A percentile compares a stretch with the other conserved stretches of the same genome.
phyloP scores from a whole-genome alignment of 2,329 filamentous ascomycete species.

The Beauveria medogensis region DNA sequence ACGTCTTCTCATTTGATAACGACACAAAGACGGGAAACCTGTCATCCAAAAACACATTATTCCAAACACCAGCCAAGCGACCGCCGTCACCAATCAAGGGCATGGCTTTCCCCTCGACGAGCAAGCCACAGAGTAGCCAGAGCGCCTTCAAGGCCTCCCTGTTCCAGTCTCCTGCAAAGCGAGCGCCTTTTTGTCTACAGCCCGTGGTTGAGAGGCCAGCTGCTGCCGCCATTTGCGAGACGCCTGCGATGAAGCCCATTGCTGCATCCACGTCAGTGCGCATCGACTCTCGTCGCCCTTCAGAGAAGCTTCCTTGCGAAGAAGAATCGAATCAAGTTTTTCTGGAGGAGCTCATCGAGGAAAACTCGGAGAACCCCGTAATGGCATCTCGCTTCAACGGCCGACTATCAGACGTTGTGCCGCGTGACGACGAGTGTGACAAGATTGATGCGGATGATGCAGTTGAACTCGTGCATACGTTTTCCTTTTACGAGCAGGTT shows the following conservation, averaged over 20 bases:
- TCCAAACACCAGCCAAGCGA: constrained; percentile 45
- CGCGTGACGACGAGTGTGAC: constrained; percentile 30
- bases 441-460: constrained; percentile 21
- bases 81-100: constrained; percentile 37
- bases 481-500: constrained; percentile 1
- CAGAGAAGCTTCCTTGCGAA: constrained; percentile 30
- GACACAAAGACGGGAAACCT: neutral
- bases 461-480: constrained; percentile 7
- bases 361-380: constrained; percentile 27
- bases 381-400: constrained; percentile 34
- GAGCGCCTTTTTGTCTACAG: constrained; percentile 28
- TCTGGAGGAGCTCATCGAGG: constrained; percentile 18
- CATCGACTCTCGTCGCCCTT: constrained; percentile 21
- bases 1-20: constrained; percentile 7
- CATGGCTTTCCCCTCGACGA: constrained; percentile 21
- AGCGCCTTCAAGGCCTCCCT: constrained; percentile 39
- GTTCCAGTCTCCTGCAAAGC: constrained; percentile 46
- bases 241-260: constrained; percentile 29
- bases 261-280: constrained; percentile 24
- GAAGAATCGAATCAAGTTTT: constrained; percentile 20
- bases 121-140: constrained; percentile 21
- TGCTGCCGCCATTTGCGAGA: constrained; percentile 18
- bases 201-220: constrained; percentile 22
- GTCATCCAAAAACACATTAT: constrained; percentile 31
- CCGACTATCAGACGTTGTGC: constrained; percentile 36